Conservation (phyloP, 2,329 filamentous ascomycete genomes). For the Alternaria infectoria region DNA sequence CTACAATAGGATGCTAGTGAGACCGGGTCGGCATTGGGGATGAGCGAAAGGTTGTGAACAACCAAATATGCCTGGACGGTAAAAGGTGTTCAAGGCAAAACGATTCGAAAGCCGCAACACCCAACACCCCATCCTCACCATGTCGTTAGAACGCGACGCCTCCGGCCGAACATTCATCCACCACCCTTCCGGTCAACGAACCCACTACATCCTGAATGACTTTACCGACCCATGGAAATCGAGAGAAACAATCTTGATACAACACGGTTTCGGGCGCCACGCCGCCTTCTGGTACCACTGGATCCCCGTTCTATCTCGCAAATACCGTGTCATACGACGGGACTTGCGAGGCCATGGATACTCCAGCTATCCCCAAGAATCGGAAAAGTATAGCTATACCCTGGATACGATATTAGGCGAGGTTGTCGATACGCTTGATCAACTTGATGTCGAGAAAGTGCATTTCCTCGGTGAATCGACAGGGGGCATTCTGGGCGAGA, state of each 20-base stretch:
- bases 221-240: slow-evolving; percentile 44
- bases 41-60: not conserved
- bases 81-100: not conserved
- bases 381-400: slow-evolving; percentile 21
- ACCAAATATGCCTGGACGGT: not conserved
- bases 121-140: not conserved
- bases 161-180: slow-evolving; percentile 34
- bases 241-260: slow-evolving; percentile 44
- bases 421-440: slow-evolving; percentile 45
- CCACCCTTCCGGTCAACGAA: slow-evolving; percentile 39
- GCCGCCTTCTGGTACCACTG: slow-evolving; percentile 47
- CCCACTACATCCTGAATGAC: slow-evolving; percentile 37
- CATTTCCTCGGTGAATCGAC: slow-evolving; percentile 48
- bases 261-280: slow-evolving; percentile 48
- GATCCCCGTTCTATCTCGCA: slow-evolving; percentile 39
- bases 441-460: slow-evolving; percentile 36
- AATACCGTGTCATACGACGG: slow-evolving; percentile 43
- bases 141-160: slow-evolving; percentile 29
- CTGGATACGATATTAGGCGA: slow-evolving; percentile 40
- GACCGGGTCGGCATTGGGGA: not conserved
- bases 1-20: not conserved
- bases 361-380: slow-evolving; percentile 29
- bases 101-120: not conserved
- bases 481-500: slow-evolving; percentile 42
- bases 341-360: slow-evolving; percentile 45